Evolutionary conservation across 352 stramenopile species (phyloP), one percentile per base, ranked within the genome.

Genomic region (Pythium chondricola): DNA sequence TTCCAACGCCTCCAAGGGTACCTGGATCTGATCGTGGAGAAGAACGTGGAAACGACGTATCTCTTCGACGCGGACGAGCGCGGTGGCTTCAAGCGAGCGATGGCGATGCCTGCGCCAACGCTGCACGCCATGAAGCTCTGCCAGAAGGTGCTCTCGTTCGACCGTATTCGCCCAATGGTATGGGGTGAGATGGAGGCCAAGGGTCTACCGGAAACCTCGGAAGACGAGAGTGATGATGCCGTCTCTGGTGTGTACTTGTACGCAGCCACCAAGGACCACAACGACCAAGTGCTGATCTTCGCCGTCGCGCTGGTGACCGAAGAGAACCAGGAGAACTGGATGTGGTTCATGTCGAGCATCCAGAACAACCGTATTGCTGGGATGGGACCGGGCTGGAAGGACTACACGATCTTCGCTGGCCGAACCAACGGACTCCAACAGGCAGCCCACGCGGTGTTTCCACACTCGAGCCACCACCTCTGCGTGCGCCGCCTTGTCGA

Each of bases 221-320:
- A 79, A 24, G 63, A 74, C n/a, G 74, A 81, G 29, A 82, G 67
- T 30, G 78, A 90, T 44, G 78, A 90, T 48, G 56, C 61, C 24
- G 68, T 86, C 59, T 90, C 73, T 25, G 78, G 78, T 10, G 69
- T 90, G 9, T 90, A 85, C 32, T 27, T 90, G 20, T 86, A 84
- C 47, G 78, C 78, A 3, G 62, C 65, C n/a, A 79, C 66, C 0
- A 87, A 88, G 47, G 79, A 88, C 43, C 78, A 69, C n/a, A 88
- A 86, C 47, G 77, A 90, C 48, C 61, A 81, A 22, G 65, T 82
- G 8, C 30, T 90, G 0, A 73, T 76, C 2, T 80, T 90, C 20
- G 76, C 79, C 0, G 50, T 88, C 27, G 79, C 79, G 24, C 66
- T 90, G 18, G 79, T 90, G 18, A 63, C 52, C 11, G 63, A 81